These are phyloP conservation scores for Vairimorpha ceranae DNA, from an alignment of 371 early-diverging fungal genomes.

Conservation along the genomic window DNA sequence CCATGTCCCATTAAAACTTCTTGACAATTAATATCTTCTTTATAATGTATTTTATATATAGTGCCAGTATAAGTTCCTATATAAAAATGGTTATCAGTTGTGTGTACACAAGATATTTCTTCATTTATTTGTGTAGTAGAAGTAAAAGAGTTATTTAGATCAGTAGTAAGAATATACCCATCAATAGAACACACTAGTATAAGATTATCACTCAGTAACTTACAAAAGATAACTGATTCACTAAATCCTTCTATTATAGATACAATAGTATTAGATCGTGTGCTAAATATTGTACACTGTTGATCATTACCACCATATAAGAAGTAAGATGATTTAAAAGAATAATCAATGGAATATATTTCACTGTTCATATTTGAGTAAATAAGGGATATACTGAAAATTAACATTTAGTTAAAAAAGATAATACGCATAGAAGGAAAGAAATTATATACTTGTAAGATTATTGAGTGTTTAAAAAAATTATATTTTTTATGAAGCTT, in stretches of 20 bases:
- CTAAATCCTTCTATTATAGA: conserved; percentile 18
- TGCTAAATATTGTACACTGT: conserved; percentile 11
- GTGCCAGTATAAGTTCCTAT: conserved; percentile 36
- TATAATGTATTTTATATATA: conserved; percentile 33
- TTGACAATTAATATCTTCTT: conserved; percentile 4
- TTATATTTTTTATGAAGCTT: too few species aligned
- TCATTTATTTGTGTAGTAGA: conserved; percentile 23
- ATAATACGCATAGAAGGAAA: too few species aligned
- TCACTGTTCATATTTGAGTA: too few species aligned
- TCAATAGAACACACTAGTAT: conserved; percentile 33
- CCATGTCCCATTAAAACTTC: conserved; percentile 31
- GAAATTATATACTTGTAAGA: too few species aligned
- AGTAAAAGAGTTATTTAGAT: conserved; percentile 1
- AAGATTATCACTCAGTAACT: conserved; percentile 16
- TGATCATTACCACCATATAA: conserved; percentile 48
- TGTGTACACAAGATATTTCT: conserved; percentile 32
- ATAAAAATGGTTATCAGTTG: conserved; percentile 15
- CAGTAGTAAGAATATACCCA: conserved; percentile 35
- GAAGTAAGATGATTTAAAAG: background rate
- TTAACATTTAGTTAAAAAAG: too few species aligned
- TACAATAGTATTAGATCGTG: background rate
- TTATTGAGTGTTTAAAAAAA: too few species aligned
- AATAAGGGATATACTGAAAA: too few species aligned
- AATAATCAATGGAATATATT: conserved; percentile 41
- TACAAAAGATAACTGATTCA: conserved; percentile 44